Conservation (phyloP, 768 basidiomycete genomes). For the Pholiota microspora region DNA sequence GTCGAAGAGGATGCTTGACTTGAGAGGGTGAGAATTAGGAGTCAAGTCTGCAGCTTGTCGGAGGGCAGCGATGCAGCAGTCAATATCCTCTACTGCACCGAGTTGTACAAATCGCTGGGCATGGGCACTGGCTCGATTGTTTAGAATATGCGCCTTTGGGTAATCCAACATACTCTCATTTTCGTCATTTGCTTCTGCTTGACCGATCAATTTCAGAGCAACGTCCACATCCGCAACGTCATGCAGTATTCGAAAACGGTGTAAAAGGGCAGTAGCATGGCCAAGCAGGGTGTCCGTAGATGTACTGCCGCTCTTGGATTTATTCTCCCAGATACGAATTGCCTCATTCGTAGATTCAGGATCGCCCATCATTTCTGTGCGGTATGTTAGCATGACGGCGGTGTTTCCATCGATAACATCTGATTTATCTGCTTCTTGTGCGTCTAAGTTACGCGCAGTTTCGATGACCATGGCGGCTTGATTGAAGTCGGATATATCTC, state of each 20-base stretch:
- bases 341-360: no score
- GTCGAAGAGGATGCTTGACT: conserved; percentile 1
- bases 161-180: no score
- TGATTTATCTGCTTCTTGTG: background rate
- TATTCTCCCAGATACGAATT: no score
- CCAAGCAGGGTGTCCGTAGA: background rate
- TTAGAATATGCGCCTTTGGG: background rate
- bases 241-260: conserved; percentile 5
- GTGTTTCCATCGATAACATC: background rate
- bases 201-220: background rate
- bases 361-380: background rate
- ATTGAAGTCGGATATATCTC: conserved; percentile 9
- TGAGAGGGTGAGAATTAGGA: conserved; percentile 1
- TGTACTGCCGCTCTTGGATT: background rate
- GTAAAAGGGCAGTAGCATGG: conserved; percentile 2
- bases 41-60: background rate
- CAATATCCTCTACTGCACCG: conserved; percentile 4
- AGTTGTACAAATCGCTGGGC: conserved; percentile 4
- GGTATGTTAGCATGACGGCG: background rate
- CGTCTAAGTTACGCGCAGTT: background rate
- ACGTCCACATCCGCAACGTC: background rate
- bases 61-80: background rate
- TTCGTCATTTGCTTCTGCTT: background rate
- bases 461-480: background rate
- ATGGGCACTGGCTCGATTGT: background rate